Conservation (phyloP, 1,284 basidiomycete species). For the Melampsora americana region DNA sequence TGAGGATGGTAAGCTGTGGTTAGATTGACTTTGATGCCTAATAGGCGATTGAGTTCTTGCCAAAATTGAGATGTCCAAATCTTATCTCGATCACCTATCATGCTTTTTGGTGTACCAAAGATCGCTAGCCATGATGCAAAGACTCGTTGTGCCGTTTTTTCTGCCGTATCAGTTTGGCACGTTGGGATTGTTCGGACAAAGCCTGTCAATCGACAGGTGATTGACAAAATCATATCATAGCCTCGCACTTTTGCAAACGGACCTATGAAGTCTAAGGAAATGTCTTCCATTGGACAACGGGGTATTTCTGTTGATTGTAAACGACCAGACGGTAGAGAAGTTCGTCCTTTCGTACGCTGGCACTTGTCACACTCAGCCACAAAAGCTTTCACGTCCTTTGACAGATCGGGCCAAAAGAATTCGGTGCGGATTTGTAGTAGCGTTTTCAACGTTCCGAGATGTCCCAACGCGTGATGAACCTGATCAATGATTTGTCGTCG, state of each 20-base stretch:
- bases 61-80: not conserved
- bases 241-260: not conserved
- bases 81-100: not conserved
- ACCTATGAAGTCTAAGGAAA: not conserved
- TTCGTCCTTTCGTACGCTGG: not conserved
- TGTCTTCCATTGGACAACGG: not conserved
- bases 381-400: not conserved
- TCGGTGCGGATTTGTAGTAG: not conserved
- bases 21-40: not conserved
- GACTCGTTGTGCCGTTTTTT: not conserved
- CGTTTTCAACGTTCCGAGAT: not conserved
- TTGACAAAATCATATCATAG: not conserved
- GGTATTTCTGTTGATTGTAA: not conserved
- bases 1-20: constrained; percentile 49
- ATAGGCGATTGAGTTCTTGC: not conserved
- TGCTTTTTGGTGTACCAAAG: not conserved
- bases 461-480: not conserved
- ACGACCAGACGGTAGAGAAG: not conserved
- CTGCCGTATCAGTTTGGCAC: not conserved
- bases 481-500: not conserved
- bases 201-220: not conserved
- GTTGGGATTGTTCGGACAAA: not conserved
- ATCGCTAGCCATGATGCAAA: not conserved
- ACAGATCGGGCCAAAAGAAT: not conserved
- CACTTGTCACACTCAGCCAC: not conserved